Base-by-base conservation (phyloP, 495 filamentous ascomycete genomes). In the Lasiosphaeria ovina region DNA sequence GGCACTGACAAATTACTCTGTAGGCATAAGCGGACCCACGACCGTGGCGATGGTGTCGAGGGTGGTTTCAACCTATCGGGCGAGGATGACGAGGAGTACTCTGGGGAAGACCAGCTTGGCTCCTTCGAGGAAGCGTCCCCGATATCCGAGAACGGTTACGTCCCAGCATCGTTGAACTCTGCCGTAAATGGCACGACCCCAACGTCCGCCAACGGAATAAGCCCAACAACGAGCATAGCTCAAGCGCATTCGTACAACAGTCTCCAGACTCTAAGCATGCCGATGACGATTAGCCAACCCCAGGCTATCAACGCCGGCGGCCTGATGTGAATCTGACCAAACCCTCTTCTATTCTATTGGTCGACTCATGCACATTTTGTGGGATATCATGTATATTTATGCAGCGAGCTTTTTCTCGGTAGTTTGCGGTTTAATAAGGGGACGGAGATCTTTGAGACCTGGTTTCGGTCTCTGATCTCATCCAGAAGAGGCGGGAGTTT, bases 21-120 rank as follows among this genome's bases (percentile, higher is more conserved):
- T 69, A 96, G 91, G 72, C 94, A 98, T 78, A 92, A 92, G 76
- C 91, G 94, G 24, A 98, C 93, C 35, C 94, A 98, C 68, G 93
- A 97, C 75, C 84, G 85, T 35, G 82, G 82, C 40, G 85, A 86
- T 48, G 87, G 87, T 58, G 83, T 83, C 42, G 91, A 96, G 65
- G 89, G 86, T 61, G 69, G 79, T 62, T 72, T 91, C 74, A 66
- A 82, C 79, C 64, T 78, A 35, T 80, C 78, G 2, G 93, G 92
- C 40, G 91, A 96, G 65, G 89, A 93, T 31, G 78, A 89, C 63
- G 90, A 92, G 65, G 86, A 91, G 54, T 82, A 80, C 66, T 82
- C 82, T 8, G 78, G 81, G 57, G 82, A 83, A 69, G 87, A 92
- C 62, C 87, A 91, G 14, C 86, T 89, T 50, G 87, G 85, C 35